These are phyloP conservation scores for Fusarium falciforme DNA, from an alignment of 2,329 filamentous ascomycete species.

Conservation along the genomic window DNA sequence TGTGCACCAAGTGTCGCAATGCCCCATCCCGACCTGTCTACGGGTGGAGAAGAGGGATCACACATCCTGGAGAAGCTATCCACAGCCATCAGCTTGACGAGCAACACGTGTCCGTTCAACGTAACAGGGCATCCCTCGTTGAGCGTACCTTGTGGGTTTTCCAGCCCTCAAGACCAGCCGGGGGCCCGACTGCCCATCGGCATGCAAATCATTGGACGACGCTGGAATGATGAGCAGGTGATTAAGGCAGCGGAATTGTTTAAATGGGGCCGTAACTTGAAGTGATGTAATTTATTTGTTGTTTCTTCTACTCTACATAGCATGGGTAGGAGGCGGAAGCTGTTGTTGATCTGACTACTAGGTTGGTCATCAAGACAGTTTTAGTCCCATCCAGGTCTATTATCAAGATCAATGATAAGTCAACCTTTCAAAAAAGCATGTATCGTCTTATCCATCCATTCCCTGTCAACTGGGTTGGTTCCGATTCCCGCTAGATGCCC, in stretches of 20 bases:
- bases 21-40: constrained; percentile 39
- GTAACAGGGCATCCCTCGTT: constrained; percentile 61
- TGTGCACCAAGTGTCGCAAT: constrained; percentile 58
- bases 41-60: constrained; percentile 16
- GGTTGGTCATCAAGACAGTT: not conserved
- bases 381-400: not conserved
- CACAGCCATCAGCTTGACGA: constrained; percentile 57
- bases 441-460: constrained; percentile 49
- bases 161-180: constrained; percentile 11
- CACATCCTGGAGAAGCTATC: constrained; percentile 54
- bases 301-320: not conserved
- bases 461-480: constrained; percentile 41
- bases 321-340: not conserved
- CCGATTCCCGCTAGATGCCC: constrained; percentile 52
- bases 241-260: constrained; percentile 41
- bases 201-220: constrained; percentile 47
- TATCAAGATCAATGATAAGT: not conserved
- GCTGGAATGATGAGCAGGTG: constrained; percentile 42
- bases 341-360: not conserved
- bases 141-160: constrained; percentile 55
- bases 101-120: constrained; percentile 62
- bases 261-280: constrained; percentile 25
- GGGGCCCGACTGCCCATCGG: constrained; percentile 42
- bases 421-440: constrained; percentile 37
- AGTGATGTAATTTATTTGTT: not conserved